Base-by-base conservation (phyloP, 2,329 filamentous ascomycete species). In the Phaeophleospora eucalypticola region DNA sequence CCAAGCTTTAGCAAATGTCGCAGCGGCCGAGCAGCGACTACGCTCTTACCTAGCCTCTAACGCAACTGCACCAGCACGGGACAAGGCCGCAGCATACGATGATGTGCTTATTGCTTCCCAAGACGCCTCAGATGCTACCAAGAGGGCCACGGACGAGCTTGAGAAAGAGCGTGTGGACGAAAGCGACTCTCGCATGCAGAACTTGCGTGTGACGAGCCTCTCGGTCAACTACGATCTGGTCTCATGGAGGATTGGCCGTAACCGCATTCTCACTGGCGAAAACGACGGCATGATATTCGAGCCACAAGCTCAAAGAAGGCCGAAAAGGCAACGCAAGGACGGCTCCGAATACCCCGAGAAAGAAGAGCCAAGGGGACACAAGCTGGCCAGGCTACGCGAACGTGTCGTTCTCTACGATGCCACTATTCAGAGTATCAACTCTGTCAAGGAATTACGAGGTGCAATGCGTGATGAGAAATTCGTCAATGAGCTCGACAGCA, bases 191-290 rank as follows among this genome's bases (percentile, higher is more conserved):
- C 82, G 89, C 47, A 89, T 98, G 83, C 93, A 98, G 69, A 84
- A 89, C 58, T 73, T 98, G 37, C 90, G 95, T 57, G 86, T 98
- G 48, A 95, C 90, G 3, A 85, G 87, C 51, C 94, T 94, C 0
- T 89, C 91, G 1, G 88, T 97, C 46, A 95, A 93, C 68, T 97
- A 95, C 66, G 87, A 88, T 56, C 82, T 96, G 68, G 86, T 98
- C 46, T 90, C 88, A 63, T 97, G 90, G 90, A 81, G 93, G 65
- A 87, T 97, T 54, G 91, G 91, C 19, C 84, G 93, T 39, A 97
- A 98, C 68, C 79, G 93, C 44, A 85, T 95, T 0, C 73, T 98
- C 52, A 87, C 89, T 42, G 90, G 91, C n/a, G 73, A 80, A 4
- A 77, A 86, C 45, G 91, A 97, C 58, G 91, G 91, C 2, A 78